These are phyloP conservation scores for Cichorium intybus DNA, from an alignment of 140 eudicot species.

Conservation along the genomic window DNA sequence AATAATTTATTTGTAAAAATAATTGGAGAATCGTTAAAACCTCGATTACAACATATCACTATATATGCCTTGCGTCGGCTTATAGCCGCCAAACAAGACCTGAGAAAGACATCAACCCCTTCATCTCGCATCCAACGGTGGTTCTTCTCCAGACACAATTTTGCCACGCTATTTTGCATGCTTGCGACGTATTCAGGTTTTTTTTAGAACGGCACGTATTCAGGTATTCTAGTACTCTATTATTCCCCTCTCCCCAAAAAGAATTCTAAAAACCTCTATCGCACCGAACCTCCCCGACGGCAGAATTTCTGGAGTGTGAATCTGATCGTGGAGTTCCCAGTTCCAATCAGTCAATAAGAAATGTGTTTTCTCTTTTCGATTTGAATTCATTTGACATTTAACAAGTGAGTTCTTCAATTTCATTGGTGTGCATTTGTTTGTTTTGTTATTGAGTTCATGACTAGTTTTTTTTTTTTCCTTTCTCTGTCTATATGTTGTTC, in stretches of 20 bases:
- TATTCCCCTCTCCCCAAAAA: neutral
- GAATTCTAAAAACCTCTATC: neutral
- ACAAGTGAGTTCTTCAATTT: neutral
- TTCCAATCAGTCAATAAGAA: neutral
- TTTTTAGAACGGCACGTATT: neutral
- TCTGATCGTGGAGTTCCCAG: too few relatives aligned
- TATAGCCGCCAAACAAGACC: neutral
- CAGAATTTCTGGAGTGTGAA: neutral
- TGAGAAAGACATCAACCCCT: neutral
- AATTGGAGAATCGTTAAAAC: too few relatives aligned
- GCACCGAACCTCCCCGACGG: neutral
- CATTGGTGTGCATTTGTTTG: neutral
- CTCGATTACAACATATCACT: neutral
- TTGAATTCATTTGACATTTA: neutral
- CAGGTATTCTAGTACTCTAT: neutral
- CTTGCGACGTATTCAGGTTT: neutral
- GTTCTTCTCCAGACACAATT: conserved; percentile 1
- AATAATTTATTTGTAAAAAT: neutral
- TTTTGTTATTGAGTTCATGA: neutral
- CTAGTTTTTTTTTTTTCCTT: neutral
- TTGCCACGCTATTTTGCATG: conserved; percentile 1
- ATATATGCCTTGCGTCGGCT: conserved; percentile 12
- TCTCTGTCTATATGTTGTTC: neutral
- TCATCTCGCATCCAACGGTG: conserved; percentile 8
- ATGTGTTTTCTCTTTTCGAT: neutral